Base-by-base conservation (phyloP, 2,329 filamentous ascomycete species). In the Penicillium paneum region DNA sequence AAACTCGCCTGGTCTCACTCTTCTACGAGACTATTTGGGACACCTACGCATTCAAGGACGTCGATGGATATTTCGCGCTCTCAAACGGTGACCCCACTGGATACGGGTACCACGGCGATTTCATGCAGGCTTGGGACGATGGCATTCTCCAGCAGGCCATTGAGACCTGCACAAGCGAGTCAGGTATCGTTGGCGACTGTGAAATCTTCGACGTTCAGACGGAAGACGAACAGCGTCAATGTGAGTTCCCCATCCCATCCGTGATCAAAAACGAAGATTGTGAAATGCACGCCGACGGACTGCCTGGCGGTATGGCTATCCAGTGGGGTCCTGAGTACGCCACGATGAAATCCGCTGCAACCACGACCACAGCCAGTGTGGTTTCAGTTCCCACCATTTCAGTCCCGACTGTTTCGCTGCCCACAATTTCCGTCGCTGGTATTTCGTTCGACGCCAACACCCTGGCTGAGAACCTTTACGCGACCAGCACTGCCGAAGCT, bases 21-120 rank as follows among this genome's bases (percentile, higher is more conserved):
- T 87, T 96, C 72, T 96, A 82, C 70, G 91, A 97, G 77, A 90
- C 87, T 32, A 95, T 96, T 71, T 96, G 86, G 83, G 78, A 87
- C 68, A 94, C 90, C 8, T 73, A 82, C 46, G 79, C 78, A 1
- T 95, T 89, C 72, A 76, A 74, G 28, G 81, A 80, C 53, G 74
- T 81, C 21, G 74, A 80, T 8, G 90, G 91, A 49, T 73, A 84
- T 60, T 96, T 95, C 66, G 79, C 91, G 46, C 74, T 95, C 47
- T 78, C 90, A 45, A 91, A 91, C 64, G 90, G 90, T 57, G 91
- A 97, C 66, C 79, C 83, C 26, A 86, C 86, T 64, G 88, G 90
- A 44, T 89, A 80, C 62, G 87, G 89, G 34, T 90, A 90, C 70
- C 78, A 94, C 67, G 90, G 81, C 45, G 90, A 95, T 68, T 92